These are phyloP conservation scores for Physcomitrium patens DNA, from an alignment of 225 moss, liverwort and hornwort genomes.

Conservation along the genomic window DNA sequence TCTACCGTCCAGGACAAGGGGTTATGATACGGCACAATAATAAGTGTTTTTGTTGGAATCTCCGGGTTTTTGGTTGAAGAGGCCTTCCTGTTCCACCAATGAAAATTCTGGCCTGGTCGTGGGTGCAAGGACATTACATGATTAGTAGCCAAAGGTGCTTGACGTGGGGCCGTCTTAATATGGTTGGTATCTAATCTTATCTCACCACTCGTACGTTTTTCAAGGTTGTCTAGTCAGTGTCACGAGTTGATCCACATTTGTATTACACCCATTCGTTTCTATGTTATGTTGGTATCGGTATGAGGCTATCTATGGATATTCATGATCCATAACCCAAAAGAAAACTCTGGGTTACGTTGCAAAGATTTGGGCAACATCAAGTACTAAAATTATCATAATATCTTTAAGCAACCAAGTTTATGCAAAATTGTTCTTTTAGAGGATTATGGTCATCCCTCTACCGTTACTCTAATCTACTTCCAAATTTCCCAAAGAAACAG, in stretches of 20 bases:
- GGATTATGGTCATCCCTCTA: too few species aligned
- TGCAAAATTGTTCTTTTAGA: too few species aligned
- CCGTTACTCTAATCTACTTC: slow-evolving; percentile 2
- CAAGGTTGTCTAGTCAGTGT: slow-evolving; percentile 22
- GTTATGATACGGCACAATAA: slow-evolving; percentile 47
- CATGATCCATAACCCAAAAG: too few species aligned
- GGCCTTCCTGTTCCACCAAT: slow-evolving; percentile 38
- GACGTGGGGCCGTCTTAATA: slow-evolving; percentile 49
- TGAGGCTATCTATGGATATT: slow-evolving; percentile 8
- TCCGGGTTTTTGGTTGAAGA: slow-evolving; percentile 52
- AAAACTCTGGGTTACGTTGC: too few species aligned
- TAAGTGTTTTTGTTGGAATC: slow-evolving; percentile 56
- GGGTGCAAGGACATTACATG: slow-evolving; percentile 52
- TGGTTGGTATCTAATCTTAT: slow-evolving; percentile 60
- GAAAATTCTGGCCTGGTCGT: slow-evolving; percentile 43
- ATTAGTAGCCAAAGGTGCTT: slow-evolving; percentile 45
- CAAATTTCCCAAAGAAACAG: neutral
- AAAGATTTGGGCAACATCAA: too few species aligned
- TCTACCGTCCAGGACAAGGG: slow-evolving; percentile 45
- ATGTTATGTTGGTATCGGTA: slow-evolving; percentile 21
- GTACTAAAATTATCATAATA: too few species aligned
- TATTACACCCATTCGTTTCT: slow-evolving; percentile 21
- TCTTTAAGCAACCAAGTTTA: too few species aligned
- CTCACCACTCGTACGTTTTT: slow-evolving; percentile 40
- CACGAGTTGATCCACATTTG: slow-evolving; percentile 34